Conservation (phyloP, 495 filamentous ascomycete species). For the Penicillium turbatum region DNA sequence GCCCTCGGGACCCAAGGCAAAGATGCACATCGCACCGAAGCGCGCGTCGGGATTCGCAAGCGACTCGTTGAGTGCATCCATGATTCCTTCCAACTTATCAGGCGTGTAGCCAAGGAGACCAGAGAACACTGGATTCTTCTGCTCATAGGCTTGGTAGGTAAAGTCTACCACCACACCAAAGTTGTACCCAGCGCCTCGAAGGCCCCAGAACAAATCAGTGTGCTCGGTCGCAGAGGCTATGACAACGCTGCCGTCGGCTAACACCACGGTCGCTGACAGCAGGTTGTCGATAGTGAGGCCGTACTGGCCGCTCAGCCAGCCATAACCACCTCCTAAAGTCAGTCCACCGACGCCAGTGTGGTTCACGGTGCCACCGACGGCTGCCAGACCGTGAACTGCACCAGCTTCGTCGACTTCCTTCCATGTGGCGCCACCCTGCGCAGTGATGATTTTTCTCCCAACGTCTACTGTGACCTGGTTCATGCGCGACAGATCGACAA, state of each 20-base stretch:
- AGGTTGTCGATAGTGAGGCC: constrained; percentile 54
- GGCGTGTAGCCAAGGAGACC: constrained; percentile 43
- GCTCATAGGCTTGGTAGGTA: constrained; percentile 42
- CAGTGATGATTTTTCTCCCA: constrained; percentile 40
- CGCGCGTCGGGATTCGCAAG: constrained; percentile 28
- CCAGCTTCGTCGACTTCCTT: constrained; percentile 52
- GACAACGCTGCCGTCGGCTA: constrained; percentile 45
- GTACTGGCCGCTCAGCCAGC: constrained; percentile 45
- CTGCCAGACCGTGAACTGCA: constrained; percentile 46
- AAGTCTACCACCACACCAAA: constrained; percentile 49
- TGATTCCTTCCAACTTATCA: constrained; percentile 35
- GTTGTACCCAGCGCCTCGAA: constrained; percentile 45
- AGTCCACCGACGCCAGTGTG: constrained; percentile 57
- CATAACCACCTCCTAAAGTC: constrained; percentile 56
- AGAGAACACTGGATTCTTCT: constrained; percentile 41
- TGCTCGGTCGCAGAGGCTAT: constrained; percentile 37
- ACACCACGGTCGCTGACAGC: constrained; percentile 44
- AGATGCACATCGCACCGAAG: constrained; percentile 37
- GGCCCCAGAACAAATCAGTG: constrained; percentile 45
- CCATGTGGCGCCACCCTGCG: constrained; percentile 53
- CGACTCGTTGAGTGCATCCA: constrained; percentile 39
- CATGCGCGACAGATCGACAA: constrained; percentile 54
- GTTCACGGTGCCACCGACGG: constrained; percentile 58
- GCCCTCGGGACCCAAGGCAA: constrained; percentile 33
- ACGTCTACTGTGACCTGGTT: constrained; percentile 44